A percentile compares a stretch with the other conserved stretches of the same genome.
These are phyloP conservation scores for Gigaspora rosea DNA, from an alignment of 192 early-diverging fungal genomes.

Conservation along the genomic window DNA sequence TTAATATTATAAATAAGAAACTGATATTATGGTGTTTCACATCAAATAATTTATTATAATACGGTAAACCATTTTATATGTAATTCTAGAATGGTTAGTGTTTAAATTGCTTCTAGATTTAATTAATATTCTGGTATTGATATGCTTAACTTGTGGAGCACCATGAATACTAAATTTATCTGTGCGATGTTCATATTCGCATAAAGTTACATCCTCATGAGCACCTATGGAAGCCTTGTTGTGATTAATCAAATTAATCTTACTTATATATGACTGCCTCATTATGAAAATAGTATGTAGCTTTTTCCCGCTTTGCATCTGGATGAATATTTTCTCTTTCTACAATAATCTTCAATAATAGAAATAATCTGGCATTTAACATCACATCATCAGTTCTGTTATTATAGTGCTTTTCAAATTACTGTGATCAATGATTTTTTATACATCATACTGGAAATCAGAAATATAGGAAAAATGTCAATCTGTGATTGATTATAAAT, in stretches of 20 bases:
- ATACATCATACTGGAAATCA: no score
- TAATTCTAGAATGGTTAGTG: constrained; percentile 2
- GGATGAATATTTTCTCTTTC: neutral
- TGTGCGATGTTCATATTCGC: neutral
- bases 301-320: constrained; percentile 22
- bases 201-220: neutral
- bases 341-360: neutral
- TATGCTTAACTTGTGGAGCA: neutral
- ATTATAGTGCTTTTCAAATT: no score
- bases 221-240: constrained; percentile 20
- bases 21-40: no score
- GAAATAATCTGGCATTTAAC: no score
- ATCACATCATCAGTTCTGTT: no score
- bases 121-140: neutral
- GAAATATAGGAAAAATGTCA: no score
- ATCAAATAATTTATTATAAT: neutral
- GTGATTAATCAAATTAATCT: constrained; percentile 10
- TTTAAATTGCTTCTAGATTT: neutral
- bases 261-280: neutral
- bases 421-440: no score
- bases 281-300: neutral
- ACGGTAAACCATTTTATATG: neutral
- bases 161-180: constrained; percentile 13
- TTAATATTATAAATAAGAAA: no score
- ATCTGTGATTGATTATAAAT: no score